These are phyloP conservation scores for Brasenia schreberi DNA, from an alignment of 164 flowering plant species.

Conservation along the genomic window DNA sequence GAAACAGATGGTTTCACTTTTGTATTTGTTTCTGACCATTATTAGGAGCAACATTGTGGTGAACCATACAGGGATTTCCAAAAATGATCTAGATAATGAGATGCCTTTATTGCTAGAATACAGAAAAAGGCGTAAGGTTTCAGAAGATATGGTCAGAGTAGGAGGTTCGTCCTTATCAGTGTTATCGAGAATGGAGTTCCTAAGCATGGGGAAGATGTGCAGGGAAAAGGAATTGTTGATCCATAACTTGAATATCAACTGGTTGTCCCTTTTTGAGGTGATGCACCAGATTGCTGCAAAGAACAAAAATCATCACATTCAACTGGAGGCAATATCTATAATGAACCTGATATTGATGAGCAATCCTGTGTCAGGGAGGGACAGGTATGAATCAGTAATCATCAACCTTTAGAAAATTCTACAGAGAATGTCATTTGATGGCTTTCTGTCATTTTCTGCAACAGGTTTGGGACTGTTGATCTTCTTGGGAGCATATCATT, in stretches of 20 bases:
- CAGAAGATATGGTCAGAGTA: background rate
- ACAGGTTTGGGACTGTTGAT: constrained; percentile 43
- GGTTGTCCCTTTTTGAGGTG: constrained; percentile 44
- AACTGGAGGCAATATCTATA: constrained; percentile 55
- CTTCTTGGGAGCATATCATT: constrained; percentile 39
- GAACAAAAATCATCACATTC: constrained; percentile 29
- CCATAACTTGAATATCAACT: constrained; percentile 18
- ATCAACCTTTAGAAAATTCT: background rate
- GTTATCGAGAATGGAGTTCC: constrained; percentile 8
- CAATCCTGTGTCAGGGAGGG: constrained; percentile 52
- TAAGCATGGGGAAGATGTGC: constrained; percentile 9
- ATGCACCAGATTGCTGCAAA: constrained; percentile 34
- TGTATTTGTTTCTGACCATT: background rate
- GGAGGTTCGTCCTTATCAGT: background rate
- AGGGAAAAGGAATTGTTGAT: constrained; percentile 3
- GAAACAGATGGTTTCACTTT: background rate
- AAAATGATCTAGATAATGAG: background rate
- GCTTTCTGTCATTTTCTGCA: background rate
- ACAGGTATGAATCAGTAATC: constrained; percentile 32
- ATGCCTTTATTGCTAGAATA: background rate
- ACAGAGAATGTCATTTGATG: too few relatives aligned
- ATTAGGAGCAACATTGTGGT: background rate
- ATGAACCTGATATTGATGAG: constrained; percentile 64
- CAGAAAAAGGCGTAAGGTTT: background rate
- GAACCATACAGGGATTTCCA: background rate